Percentiles rank a stretch among this genome's conserved stretches.
These are phyloP conservation scores for Andrographis paniculata DNA, from an alignment of 305 asterid species.

Conservation along the genomic window DNA sequence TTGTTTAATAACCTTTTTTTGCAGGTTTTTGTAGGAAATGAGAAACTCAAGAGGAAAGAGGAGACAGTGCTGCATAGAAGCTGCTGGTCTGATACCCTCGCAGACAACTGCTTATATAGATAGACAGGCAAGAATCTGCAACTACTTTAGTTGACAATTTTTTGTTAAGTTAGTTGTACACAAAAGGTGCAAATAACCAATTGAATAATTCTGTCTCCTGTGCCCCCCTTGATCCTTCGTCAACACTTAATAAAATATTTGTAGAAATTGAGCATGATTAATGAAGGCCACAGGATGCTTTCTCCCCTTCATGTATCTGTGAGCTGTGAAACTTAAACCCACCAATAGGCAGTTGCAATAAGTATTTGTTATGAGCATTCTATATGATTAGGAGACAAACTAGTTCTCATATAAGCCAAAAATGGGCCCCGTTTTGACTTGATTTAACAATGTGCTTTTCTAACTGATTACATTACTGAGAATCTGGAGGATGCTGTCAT, in stretches of 20 bases:
- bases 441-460: neutral
- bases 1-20: too few relatives aligned
- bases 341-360: constrained; percentile 10
- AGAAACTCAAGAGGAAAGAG: constrained; percentile 21
- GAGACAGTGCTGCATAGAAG: constrained; percentile 39
- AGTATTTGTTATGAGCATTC: too few relatives aligned
- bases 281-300: constrained; percentile 51
- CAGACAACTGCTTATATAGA: constrained; percentile 45
- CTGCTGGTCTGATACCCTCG: constrained; percentile 43
- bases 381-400: too few relatives aligned
- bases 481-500: too few relatives aligned
- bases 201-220: constrained; percentile 31
- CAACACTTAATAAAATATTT: constrained; percentile 38
- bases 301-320: constrained; percentile 24
- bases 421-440: neutral
- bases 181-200: constrained; percentile 37
- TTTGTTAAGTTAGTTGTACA: constrained; percentile 46
- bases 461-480: too few relatives aligned
- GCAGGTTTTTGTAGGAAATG: constrained; percentile 18
- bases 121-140: constrained; percentile 42
- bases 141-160: constrained; percentile 25
- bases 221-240: constrained; percentile 37
- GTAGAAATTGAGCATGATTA: constrained; percentile 44
- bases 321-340: neutral
- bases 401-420: too few relatives aligned